Conservation (phyloP, 305 asterid genomes). For the Fraxinus floribunda region DNA sequence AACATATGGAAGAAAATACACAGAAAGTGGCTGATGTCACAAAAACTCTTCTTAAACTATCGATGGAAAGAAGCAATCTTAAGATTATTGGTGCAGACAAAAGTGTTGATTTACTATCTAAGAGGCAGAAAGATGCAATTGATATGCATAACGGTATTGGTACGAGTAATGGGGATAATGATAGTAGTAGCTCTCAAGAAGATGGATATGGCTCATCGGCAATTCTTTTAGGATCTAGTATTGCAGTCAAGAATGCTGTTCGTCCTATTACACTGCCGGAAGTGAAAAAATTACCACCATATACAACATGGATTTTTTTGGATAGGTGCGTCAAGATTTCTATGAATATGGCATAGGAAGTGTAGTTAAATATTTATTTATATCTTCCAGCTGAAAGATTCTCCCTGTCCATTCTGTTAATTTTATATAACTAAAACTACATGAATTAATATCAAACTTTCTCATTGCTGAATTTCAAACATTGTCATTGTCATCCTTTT, state of each 20-base stretch:
- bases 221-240: slow-evolving; percentile 83
- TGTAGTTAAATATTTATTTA: slow-evolving; percentile 5
- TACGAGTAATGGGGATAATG: slow-evolving; percentile 62
- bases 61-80: slow-evolving; percentile 61
- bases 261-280: slow-evolving; percentile 80
- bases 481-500: not conserved
- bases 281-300: slow-evolving; percentile 68
- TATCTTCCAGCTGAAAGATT: slow-evolving; percentile 4
- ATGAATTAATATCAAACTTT: not conserved
- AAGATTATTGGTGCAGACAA: slow-evolving; percentile 42
- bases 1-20: slow-evolving; percentile 62
- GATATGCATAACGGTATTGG: slow-evolving; percentile 79
- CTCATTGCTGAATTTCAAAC: not conserved
- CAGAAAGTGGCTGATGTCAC: slow-evolving; percentile 58
- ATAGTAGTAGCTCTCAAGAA: slow-evolving; percentile 65
- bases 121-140: slow-evolving; percentile 84
- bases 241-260: slow-evolving; percentile 82
- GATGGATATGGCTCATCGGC: slow-evolving; percentile 89
- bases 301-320: slow-evolving; percentile 85
- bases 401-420: slow-evolving; percentile 10
- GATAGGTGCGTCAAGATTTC: slow-evolving; percentile 62
- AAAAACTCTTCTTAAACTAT: slow-evolving; percentile 45
- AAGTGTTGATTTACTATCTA: slow-evolving; percentile 66
- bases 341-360: slow-evolving; percentile 21
- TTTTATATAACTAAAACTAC: not conserved